Evolutionary conservation across 2,329 filamentous ascomycete genomes (phyloP), one percentile per base, ranked within the genome.

Genomic region (Raffaelea ambrosiae): DNA sequence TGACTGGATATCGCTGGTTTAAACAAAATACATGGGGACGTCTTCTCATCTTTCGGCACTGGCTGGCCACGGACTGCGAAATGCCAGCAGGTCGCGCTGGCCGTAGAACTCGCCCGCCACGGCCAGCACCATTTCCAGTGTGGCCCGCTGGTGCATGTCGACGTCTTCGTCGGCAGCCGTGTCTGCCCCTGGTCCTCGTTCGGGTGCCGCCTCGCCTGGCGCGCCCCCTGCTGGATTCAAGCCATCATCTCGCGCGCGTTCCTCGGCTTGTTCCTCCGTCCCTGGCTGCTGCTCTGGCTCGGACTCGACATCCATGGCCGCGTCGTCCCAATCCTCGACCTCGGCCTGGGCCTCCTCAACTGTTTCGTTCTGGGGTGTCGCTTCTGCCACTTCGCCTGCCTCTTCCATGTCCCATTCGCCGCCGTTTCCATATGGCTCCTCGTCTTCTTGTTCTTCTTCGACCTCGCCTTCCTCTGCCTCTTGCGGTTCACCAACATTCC

Each of bases 61-160:
- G 5, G 16, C 9, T 14, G 53, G 51, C 53, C 52, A 81, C 4
- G 77, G 76, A 52, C 84, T 77, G 49, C 88, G 77, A 52, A 83
- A 86, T 57, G 86, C 81, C 43, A 96, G 74, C 53, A 96, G 66
- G 64, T 97, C 91, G 54, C 84, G 76, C 66, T 97, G 91, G 1
- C 91, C 89, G 65, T 90, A 97, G 55, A 86, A 81, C 66, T 95
- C 89, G 57, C 88, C 90, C 43, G 86, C 83, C 33, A 96, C 76
- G 0, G 87, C 93, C 55, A 96, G 71, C 46, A 96, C 87, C 88
- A 95, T 95, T 66, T 94, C 90, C 31, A 96, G 72, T 38, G 88
- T 89, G n/a, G 81, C 84, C 23, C 77, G 72, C 69, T 72, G 73
- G 61, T 75, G 79, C 57, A 70, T 64, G 36, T 66, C 67, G 36